These are phyloP conservation scores for Cutaneotrichosporon sp. DNA, from an alignment of 1,284 basidiomycete species.

Conservation along the genomic window DNA sequence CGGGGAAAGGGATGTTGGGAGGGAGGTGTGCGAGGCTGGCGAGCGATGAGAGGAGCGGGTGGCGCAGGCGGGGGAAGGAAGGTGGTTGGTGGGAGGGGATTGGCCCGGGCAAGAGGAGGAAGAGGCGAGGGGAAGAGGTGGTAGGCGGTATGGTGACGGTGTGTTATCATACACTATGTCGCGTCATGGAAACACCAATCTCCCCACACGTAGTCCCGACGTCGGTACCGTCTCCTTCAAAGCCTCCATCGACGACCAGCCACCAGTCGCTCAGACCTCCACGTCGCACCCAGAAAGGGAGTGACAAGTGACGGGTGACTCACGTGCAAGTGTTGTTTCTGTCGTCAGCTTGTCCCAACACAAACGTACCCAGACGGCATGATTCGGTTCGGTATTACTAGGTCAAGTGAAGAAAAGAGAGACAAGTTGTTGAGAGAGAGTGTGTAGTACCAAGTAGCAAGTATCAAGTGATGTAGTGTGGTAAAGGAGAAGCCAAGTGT, in stretches of 20 bases:
- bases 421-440: neutral
- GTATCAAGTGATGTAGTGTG: too few relatives aligned
- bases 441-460: too few relatives aligned
- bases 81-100: too few relatives aligned
- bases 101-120: too few relatives aligned
- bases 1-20: too few relatives aligned
- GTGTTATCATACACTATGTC: too few relatives aligned
- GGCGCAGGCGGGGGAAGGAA: neutral
- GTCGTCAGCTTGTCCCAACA: neutral
- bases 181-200: too few relatives aligned
- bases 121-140: neutral
- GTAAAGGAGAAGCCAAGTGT: too few relatives aligned
- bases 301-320: neutral
- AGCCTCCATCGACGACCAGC: too few relatives aligned
- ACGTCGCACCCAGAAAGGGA: neutral
- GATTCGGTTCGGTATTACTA: neutral
- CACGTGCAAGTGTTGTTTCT: neutral
- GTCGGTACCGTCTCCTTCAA: too few relatives aligned
- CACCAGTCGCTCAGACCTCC: neutral
- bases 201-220: too few relatives aligned
- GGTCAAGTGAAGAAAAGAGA: neutral
- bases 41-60: neutral
- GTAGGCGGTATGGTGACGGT: neutral
- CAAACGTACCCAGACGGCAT: constrained; percentile 2
- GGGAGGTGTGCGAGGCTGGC: too few relatives aligned